phyloP scores from a whole-genome alignment of 305 asterid genomes.

The Solanum hybrid region DNA sequence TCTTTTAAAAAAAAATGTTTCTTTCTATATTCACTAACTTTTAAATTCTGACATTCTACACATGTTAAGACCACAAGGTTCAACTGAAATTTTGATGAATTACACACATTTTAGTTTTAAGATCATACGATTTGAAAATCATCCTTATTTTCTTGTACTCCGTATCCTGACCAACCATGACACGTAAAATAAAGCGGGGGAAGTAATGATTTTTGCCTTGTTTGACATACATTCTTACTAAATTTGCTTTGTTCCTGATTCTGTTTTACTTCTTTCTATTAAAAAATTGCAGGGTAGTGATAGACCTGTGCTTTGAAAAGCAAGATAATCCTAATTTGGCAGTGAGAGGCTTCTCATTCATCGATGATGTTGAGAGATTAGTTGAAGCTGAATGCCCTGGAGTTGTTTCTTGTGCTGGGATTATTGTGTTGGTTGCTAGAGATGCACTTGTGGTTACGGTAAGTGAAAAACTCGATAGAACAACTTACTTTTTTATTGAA shows the following conservation, averaged over 20 bases:
- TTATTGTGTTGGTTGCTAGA: neutral
- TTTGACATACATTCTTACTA: neutral
- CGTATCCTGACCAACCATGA: neutral
- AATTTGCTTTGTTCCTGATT: neutral
- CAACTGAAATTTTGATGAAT: neutral
- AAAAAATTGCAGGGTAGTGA: slow-evolving; percentile 31
- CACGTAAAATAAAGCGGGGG: neutral
- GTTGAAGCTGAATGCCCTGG: slow-evolving; percentile 58
- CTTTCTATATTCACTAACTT: neutral
- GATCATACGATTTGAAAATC: neutral
- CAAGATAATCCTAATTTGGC: slow-evolving; percentile 39
- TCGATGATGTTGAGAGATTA: slow-evolving; percentile 37
- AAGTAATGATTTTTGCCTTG: neutral
- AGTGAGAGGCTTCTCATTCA: slow-evolving; percentile 44
- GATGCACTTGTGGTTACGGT: neutral
- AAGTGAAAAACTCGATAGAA: too few species aligned
- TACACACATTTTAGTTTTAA: neutral
- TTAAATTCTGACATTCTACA: neutral
- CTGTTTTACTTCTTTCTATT: neutral
- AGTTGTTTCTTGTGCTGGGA: slow-evolving; percentile 59
- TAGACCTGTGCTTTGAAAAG: slow-evolving; percentile 46
- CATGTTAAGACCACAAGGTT: neutral
- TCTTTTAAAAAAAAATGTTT: neutral
- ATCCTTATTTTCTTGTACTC: neutral
- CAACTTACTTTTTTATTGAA: too few species aligned